Base-by-base conservation (phyloP, 2,329 filamentous ascomycete species). In the Coniochaeta hoffmannii region DNA sequence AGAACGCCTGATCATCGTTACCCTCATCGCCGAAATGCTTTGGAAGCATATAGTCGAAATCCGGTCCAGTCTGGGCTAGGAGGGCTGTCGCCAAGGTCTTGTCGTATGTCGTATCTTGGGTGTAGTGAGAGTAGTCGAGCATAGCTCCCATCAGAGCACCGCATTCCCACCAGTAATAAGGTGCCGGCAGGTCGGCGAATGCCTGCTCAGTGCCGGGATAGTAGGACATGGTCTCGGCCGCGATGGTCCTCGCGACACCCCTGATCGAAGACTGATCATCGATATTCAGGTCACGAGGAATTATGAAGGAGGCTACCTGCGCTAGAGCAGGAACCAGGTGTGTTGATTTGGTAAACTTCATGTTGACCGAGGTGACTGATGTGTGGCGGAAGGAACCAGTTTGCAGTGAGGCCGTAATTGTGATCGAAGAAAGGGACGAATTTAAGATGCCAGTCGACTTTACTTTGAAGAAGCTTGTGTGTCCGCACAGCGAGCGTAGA, bases 1-100 rank as follows among this genome's bases (percentile, higher is more conserved):
- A 90, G 66, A 89, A 89, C 31, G 82, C 83, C 65, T 89, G 84
- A 64, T 90, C 87, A 61, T 90, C 87, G 61, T 90, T 90, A 54
- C 87, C 86, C 66, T 87, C 81, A 58, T 83, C 79, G n/a, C 75
- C 74, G 12, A 70, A 69, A 59, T 86, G 80, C 55, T 71, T 68
- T 0, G 77, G 74, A 4, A 79, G 74, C 76, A 88, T 83, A 63
- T 79, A 87, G 68, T 89, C 76, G 56, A 77, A 73, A 9, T 78
- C 67, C 0, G 79, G 76, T 1, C 84, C 85, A 6, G 73, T 78
- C 66, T 81, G 84, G 26, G 76, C 80, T 6, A 82, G 67, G 2
- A 89, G 70, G 9, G 80, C 85, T 58, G 85, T 73, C 32, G 79
- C 76, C 52, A 85, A 73, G 3, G 80, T 73, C 24, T 79, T 71